phyloP scores from a whole-genome alignment of 495 filamentous ascomycete genomes.

The Trichoderma parareesei region DNA sequence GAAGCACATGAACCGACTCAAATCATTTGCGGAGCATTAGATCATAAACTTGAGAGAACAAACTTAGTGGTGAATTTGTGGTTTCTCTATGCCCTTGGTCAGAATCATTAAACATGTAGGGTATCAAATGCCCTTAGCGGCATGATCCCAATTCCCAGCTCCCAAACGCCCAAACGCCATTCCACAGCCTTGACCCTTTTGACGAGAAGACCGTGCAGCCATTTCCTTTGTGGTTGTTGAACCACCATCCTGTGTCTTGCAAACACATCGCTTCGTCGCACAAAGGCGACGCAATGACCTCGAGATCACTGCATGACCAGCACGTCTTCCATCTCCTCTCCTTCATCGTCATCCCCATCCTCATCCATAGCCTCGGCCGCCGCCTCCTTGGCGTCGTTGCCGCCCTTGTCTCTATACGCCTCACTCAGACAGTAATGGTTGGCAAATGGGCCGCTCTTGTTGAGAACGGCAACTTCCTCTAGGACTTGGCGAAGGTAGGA shows the following conservation, averaged over 20 bases:
- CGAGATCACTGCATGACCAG: background rate
- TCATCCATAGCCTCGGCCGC: conserved; percentile 44
- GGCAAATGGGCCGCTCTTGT: conserved; percentile 72
- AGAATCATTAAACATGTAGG: background rate
- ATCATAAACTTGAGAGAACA: too few relatives aligned
- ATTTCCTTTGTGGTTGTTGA: background rate
- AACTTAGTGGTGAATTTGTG: background rate
- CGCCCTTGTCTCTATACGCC: conserved; percentile 55
- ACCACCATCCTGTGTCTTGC: background rate
- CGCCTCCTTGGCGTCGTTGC: conserved; percentile 35
- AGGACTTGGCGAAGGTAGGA: conserved; percentile 80
- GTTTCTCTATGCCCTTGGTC: background rate
- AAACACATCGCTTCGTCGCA: too few relatives aligned
- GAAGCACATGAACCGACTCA: too few relatives aligned
- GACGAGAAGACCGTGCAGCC: background rate
- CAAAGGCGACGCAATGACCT: too few relatives aligned
- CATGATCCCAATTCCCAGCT: background rate
- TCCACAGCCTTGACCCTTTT: background rate
- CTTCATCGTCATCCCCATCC: conserved; percentile 52
- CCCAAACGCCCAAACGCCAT: background rate
- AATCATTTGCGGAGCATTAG: too few relatives aligned
- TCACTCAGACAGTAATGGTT: conserved; percentile 75
- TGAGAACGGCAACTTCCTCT: conserved; percentile 70
- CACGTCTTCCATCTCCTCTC: conserved; percentile 72
- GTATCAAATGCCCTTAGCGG: background rate